Base-by-base conservation (phyloP, 2,329 filamentous ascomycete genomes). In the Apiospora malaysiana region DNA sequence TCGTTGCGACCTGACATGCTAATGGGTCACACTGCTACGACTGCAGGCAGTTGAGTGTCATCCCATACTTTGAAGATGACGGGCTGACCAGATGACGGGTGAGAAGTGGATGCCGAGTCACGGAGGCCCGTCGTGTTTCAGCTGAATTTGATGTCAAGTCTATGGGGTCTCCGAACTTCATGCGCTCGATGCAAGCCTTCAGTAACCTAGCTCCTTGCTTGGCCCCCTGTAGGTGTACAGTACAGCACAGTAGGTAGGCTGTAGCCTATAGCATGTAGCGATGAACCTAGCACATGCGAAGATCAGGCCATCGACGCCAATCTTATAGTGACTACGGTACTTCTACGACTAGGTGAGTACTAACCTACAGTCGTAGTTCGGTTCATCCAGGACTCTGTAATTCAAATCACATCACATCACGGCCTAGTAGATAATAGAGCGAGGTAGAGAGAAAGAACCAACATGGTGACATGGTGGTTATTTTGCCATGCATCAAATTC, bases 51-150 rank as follows among this genome's bases (percentile, higher is more conserved):
- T 42, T 42, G 56, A 63, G 32, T 63, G 56, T 40, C 56, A 63
- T 63, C 56, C 56, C 56, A 63, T 63, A 14, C 3, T 23, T 37
- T 40, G 56, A 45, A 45, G 42, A 18, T 18, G 42, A 16, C 16
- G 32, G 27, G 56, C 14, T 14, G 56, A 63, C 56, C 56, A 63
- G 56, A 63, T 63, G 56, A 63, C 56, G 32, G 56, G 56, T 63
- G 56, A 63, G 56, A 63, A 63, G 56, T 63, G 56, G 56, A 37
- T 32, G 42, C 27, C 43, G 66, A 68, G 25, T n/a, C 25, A 37
- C 43, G 25, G 66, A 37, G 66, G 66, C 66, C 32, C 37, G 66
- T 47, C 66, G 66, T 68, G 66, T 68, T 68, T 68, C 66, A 68
- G 66, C 66, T 68, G 43, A 68, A 68, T 47, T 63, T 40, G 56